These are phyloP conservation scores for Ustilago hordei DNA, from an alignment of 1,284 basidiomycete genomes.

Conservation along the genomic window DNA sequence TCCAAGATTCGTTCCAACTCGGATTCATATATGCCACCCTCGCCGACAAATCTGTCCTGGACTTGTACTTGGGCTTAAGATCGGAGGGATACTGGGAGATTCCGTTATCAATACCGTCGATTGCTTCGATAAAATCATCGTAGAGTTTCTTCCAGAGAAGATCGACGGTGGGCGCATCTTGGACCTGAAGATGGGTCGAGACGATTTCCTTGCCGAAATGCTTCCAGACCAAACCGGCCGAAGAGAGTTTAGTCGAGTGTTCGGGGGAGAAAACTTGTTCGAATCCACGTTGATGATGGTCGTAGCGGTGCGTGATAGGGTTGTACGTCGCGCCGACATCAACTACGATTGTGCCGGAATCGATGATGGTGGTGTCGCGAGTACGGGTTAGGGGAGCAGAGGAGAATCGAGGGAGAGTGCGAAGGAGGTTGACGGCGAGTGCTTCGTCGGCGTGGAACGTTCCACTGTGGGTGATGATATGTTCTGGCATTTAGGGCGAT, in stretches of 20 bases:
- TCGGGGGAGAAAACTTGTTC: conserved; percentile 87
- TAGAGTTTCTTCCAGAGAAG: conserved; percentile 90
- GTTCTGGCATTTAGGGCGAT: conserved; percentile 34
- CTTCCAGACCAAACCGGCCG: conserved; percentile 83
- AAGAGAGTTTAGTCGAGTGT: conserved; percentile 84
- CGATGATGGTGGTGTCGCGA: conserved; percentile 82
- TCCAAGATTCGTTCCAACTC: conserved; percentile 63
- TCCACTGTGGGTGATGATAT: conserved; percentile 82
- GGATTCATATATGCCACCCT: conserved; percentile 65
- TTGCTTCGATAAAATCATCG: conserved; percentile 89
- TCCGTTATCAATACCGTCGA: conserved; percentile 86
- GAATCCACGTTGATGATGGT: conserved; percentile 97
- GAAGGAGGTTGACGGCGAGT: conserved; percentile 89
- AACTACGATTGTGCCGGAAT: conserved; percentile 92
- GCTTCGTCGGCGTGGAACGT: conserved; percentile 98
- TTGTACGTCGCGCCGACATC: conserved; percentile 97
- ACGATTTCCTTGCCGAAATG: conserved; percentile 94
- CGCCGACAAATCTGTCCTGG: conserved; percentile 64
- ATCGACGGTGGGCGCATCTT: conserved; percentile 77
- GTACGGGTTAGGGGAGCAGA: conserved; percentile 72
- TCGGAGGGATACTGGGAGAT: conserved; percentile 61
- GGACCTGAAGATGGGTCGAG: conserved; percentile 75
- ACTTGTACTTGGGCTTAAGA: conserved; percentile 62
- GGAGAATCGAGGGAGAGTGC: conserved; percentile 80
- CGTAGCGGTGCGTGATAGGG: conserved; percentile 81